These are phyloP conservation scores for Domatiomyces globalis DNA, from an alignment of 2,329 filamentous ascomycete genomes.

Conservation along the genomic window DNA sequence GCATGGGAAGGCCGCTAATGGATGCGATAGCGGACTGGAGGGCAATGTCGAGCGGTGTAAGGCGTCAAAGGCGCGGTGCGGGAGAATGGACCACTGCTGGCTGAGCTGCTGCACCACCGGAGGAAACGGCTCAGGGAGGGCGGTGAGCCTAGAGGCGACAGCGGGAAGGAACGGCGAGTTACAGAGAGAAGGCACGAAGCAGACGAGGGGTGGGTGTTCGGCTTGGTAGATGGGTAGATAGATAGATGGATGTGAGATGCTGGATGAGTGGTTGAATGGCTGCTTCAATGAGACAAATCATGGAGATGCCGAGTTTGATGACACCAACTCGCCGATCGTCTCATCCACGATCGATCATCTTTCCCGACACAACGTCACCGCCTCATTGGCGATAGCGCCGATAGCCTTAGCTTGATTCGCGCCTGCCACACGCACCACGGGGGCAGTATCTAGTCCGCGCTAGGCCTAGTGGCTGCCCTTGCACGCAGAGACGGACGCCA, in stretches of 20 bases:
- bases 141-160: neutral
- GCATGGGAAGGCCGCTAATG: slow-evolving; percentile 5
- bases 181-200: neutral
- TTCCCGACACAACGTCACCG: neutral
- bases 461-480: neutral
- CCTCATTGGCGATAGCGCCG: neutral
- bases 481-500: neutral
- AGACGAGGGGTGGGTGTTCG: neutral
- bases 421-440: neutral
- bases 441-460: neutral
- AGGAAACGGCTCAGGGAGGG: too few species aligned
- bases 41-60: neutral
- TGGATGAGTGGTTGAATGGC: neutral
- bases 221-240: neutral
- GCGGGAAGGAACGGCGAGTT: neutral
- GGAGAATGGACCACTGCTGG: neutral
- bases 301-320: neutral
- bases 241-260: neutral
- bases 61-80: neutral
- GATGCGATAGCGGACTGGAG: neutral
- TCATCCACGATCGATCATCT: neutral
- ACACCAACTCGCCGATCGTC: neutral
- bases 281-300: neutral
- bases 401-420: neutral
- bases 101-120: neutral